Conservation (phyloP, 768 basidiomycete genomes). For the Panus rudis region DNA sequence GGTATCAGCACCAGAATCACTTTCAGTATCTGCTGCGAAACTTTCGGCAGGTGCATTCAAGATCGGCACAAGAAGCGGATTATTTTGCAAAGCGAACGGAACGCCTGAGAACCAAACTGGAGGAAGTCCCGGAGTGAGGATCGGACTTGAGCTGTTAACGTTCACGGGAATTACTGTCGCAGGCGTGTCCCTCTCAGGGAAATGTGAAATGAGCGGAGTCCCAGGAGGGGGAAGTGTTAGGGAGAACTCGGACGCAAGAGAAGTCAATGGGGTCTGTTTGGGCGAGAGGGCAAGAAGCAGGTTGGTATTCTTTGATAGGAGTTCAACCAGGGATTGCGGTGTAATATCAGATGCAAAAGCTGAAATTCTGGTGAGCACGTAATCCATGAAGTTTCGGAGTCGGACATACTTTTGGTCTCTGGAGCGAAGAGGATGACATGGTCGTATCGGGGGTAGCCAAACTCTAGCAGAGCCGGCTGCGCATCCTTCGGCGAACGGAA, state of each 20-base stretch:
- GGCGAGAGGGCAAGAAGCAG: constrained; percentile 77
- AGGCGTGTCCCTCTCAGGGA: constrained; percentile 64
- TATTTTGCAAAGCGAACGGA: constrained; percentile 57
- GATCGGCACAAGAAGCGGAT: constrained; percentile 78
- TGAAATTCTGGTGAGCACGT: constrained; percentile 20
- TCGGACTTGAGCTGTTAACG: constrained; percentile 23
- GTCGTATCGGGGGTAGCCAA: constrained; percentile 69
- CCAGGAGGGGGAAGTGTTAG: constrained; percentile 82
- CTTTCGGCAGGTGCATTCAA: constrained; percentile 70
- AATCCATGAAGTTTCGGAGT: not conserved
- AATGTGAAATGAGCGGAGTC: constrained; percentile 80
- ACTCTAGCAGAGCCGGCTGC: constrained; percentile 55
- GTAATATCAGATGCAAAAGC: constrained; percentile 69
- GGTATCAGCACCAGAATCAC: constrained; percentile 50
- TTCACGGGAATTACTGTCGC: constrained; percentile 49
- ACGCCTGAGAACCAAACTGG: constrained; percentile 76
- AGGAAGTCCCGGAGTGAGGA: constrained; percentile 41
- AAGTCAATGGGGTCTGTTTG: constrained; percentile 64
- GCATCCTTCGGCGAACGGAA: constrained; percentile 81
- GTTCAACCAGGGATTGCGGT: constrained; percentile 70
- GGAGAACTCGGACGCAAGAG: constrained; percentile 87
- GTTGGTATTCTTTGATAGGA: constrained; percentile 69
- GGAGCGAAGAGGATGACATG: constrained; percentile 87
- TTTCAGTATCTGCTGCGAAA: constrained; percentile 64
- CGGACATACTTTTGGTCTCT: constrained; percentile 69